phyloP scores from a whole-genome alignment of 306 rosid genomes.

The Rosa multiflora region DNA sequence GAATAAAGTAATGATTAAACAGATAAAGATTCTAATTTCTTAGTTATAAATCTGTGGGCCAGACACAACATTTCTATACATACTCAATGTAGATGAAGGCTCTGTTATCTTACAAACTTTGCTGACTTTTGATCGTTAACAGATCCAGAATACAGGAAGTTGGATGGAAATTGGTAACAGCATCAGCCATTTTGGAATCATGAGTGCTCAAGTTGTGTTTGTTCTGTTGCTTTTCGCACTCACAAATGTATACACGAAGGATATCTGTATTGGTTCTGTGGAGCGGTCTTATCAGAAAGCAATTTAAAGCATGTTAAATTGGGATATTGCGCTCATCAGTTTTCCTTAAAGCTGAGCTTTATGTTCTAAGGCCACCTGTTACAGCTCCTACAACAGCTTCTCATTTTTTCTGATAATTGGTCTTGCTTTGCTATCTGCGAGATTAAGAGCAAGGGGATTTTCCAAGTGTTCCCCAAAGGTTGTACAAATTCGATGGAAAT shows the following conservation, averaged over 20 bases:
- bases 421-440: neutral
- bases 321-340: constrained; percentile 13
- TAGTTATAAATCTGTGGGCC: too few relatives aligned
- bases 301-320: constrained; percentile 37
- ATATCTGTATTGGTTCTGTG: constrained; percentile 47
- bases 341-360: constrained; percentile 16
- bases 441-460: constrained; percentile 21
- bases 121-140: constrained; percentile 24
- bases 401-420: constrained; percentile 2
- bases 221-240: constrained; percentile 77
- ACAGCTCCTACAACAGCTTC: constrained; percentile 21
- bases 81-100: neutral
- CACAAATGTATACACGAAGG: constrained; percentile 71
- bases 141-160: constrained; percentile 87
- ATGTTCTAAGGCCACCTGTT: constrained; percentile 7
- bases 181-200: constrained; percentile 84
- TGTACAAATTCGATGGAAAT: constrained; percentile 22
- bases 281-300: constrained; percentile 54
- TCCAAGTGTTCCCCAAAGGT: constrained; percentile 19
- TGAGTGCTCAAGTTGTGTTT: constrained; percentile 94
- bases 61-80: too few relatives aligned
- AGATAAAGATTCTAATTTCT: too few relatives aligned
- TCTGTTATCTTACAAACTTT: neutral
- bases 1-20: too few relatives aligned
- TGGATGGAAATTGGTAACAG: constrained; percentile 98